Conservation (phyloP, 2,329 filamentous ascomycete genomes). For the Ramularia endophylla region DNA sequence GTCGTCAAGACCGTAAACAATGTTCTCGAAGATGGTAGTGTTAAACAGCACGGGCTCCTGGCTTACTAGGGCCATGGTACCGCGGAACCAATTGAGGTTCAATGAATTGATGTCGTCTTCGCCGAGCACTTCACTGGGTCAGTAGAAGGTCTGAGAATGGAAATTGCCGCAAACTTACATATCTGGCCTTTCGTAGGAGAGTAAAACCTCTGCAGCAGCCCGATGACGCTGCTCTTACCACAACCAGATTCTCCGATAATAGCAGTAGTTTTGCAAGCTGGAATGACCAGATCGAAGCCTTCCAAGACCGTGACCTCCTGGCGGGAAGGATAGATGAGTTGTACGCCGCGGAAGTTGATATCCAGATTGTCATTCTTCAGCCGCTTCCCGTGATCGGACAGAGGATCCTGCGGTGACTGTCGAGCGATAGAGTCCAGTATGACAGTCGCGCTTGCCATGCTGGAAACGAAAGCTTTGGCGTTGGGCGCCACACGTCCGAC, state of each 20-base stretch:
- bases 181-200: background rate
- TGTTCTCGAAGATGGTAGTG: conserved; percentile 84
- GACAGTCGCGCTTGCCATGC: too few species aligned
- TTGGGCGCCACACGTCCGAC: too few species aligned
- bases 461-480: too few species aligned
- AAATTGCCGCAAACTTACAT: too few species aligned
- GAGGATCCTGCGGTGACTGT: too few species aligned
- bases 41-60: conserved; percentile 90
- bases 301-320: conserved; percentile 35
- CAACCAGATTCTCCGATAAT: conserved; percentile 91
- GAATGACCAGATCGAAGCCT: conserved; percentile 31
- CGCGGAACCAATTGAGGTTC: conserved; percentile 68
- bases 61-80: conserved; percentile 85
- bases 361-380: too few species aligned
- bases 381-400: too few species aligned
- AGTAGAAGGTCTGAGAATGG: too few species aligned
- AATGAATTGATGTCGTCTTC: conserved; percentile 62
- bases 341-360: too few species aligned
- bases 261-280: conserved; percentile 75
- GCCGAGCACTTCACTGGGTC: too few species aligned
- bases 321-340: conserved; percentile 29
- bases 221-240: conserved; percentile 91
- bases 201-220: conserved; percentile 92
- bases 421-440: too few species aligned
- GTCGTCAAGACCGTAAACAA: conserved; percentile 83